phyloP scores from a whole-genome alignment of 2,329 filamentous ascomycete genomes.

The Plectosphaerella plurivora region DNA sequence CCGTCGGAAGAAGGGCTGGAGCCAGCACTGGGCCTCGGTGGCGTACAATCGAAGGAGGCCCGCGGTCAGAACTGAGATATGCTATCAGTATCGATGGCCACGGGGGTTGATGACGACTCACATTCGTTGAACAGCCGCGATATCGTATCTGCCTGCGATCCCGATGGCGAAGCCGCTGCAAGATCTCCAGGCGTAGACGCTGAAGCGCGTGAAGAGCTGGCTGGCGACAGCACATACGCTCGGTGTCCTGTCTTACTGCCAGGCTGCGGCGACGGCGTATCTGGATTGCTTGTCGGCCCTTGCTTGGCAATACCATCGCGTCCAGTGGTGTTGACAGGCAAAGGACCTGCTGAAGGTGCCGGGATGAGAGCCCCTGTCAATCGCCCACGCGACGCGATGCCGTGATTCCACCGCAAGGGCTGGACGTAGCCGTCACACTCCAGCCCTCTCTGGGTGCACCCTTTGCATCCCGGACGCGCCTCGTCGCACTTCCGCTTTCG shows the following conservation, averaged over 20 bases:
- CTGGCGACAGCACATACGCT: too few relatives aligned
- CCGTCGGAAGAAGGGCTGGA: constrained; percentile 6
- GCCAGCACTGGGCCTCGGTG: constrained; percentile 7
- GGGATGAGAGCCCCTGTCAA: constrained; percentile 8
- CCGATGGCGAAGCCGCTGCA: too few relatives aligned
- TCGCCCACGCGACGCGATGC: constrained; percentile 8
- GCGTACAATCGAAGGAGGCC: constrained; percentile 8
- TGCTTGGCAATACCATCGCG: too few relatives aligned
- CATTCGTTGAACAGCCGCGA: not conserved
- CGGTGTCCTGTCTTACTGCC: too few relatives aligned
- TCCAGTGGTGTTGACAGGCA: too few relatives aligned
- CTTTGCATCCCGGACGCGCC: constrained; percentile 10
- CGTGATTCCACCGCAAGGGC: constrained; percentile 11
- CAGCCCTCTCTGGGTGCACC: constrained; percentile 7
- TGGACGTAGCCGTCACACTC: constrained; percentile 12
- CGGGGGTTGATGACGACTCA: not conserved
- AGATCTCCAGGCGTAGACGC: too few relatives aligned
- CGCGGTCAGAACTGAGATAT: constrained; percentile 3
- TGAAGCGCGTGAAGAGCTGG: too few relatives aligned
- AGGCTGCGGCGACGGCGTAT: too few relatives aligned
- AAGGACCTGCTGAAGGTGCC: not conserved
- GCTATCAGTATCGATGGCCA: not conserved
- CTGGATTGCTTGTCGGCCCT: too few relatives aligned
- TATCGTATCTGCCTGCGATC: not conserved
- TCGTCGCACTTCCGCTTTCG: constrained; percentile 14